Conservation (phyloP, 257 asterid genomes). For the Penstemon newberryi region DNA sequence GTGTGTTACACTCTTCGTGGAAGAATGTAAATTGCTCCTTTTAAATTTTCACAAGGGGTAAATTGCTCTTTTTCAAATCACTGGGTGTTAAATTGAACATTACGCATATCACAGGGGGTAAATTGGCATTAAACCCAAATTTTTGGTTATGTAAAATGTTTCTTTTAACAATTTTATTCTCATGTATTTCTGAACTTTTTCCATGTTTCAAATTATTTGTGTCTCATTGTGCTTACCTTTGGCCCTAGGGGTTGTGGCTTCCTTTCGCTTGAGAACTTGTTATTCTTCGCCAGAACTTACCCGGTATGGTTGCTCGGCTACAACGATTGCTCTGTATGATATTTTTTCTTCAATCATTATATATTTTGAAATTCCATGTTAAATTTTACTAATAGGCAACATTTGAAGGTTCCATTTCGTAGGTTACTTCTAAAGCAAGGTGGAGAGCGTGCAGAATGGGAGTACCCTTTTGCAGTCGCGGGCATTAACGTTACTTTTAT, state of each 20-base stretch:
- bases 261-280: conserved; percentile 89
- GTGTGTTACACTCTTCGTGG: no score
- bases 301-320: conserved; percentile 65
- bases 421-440: conserved; percentile 78
- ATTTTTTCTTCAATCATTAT: conserved; percentile 13
- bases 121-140: no score
- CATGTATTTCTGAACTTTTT: conserved; percentile 3
- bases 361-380: neutral
- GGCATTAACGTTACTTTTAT: conserved; percentile 82
- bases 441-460: conserved; percentile 84
- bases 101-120: no score
- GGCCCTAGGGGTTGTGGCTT: conserved; percentile 86
- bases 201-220: neutral
- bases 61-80: no score
- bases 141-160: no score
- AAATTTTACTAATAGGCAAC: conserved; percentile 53
- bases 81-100: no score
- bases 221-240: conserved; percentile 33
- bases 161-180: neutral
- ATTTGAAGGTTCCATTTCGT: conserved; percentile 81
- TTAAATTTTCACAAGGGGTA: no score
- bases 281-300: conserved; percentile 69
- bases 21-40: no score
- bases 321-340: conserved; percentile 17
- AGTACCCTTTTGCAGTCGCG: conserved; percentile 95